These are phyloP conservation scores for Erysimum cheiri DNA, from an alignment of 441 rosid genomes.

Conservation along the genomic window DNA sequence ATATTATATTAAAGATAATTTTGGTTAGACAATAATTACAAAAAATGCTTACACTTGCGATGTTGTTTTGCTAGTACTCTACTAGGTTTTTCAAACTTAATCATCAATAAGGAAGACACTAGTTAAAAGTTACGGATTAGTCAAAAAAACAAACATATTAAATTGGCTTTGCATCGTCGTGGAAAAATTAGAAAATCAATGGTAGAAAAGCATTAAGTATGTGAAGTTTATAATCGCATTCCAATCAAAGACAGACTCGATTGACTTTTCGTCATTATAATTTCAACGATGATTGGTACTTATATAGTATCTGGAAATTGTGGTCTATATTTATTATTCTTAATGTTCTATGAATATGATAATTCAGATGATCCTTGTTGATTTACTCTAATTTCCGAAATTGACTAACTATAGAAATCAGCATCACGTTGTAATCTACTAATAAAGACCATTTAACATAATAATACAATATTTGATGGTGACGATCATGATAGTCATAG, in stretches of 20 bases:
- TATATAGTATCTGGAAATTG: background rate
- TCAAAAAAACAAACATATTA: background rate
- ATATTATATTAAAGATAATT: background rate
- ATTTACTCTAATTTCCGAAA: background rate
- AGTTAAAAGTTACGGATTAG: background rate
- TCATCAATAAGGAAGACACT: background rate
- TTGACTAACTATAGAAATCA: background rate
- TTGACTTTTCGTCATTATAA: background rate
- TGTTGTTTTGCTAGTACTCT: background rate
- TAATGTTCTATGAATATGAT: background rate
- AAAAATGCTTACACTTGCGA: background rate
- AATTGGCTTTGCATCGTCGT: background rate
- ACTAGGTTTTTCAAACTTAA: conserved; percentile 5
- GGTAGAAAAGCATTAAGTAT: background rate
- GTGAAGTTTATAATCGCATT: background rate
- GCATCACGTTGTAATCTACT: background rate
- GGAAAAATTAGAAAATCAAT: background rate
- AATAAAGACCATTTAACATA: background rate
- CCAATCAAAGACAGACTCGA: background rate
- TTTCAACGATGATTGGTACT: background rate
- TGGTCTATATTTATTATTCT: background rate
- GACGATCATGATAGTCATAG: conserved; percentile 10
- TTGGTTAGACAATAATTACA: conserved; percentile 4
- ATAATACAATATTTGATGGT: background rate
- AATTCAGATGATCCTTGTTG: background rate